Evolutionary conservation across 108 stramenopile genomes (phyloP).

Genomic region (Schizochytrium sp.): DNA sequence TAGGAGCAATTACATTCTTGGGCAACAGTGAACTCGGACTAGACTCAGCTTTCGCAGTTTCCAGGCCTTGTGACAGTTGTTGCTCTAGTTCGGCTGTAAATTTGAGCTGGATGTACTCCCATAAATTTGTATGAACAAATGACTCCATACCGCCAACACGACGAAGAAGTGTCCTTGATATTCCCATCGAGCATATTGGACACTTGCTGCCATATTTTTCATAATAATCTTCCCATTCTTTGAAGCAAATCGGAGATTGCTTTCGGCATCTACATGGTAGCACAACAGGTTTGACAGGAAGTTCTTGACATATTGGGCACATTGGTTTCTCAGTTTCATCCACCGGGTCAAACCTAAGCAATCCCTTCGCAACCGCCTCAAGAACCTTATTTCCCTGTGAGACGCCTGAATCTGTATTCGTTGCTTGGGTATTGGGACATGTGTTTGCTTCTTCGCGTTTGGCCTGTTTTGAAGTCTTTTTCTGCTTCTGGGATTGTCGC

Average conservation of each 20-base stretch:
- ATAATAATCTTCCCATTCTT: slow-evolving; percentile 15
- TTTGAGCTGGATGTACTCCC: not conserved
- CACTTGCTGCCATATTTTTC: not conserved
- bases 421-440: no score
- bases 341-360: slow-evolving; percentile 3
- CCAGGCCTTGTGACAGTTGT: not conserved
- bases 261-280: slow-evolving; percentile 12
- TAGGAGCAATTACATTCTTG: not conserved
- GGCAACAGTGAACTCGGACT: not conserved
- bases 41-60: not conserved
- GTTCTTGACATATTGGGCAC: slow-evolving; percentile 5
- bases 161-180: not conserved
- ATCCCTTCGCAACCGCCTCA: not conserved
- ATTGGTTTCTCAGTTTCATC: not conserved
- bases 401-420: no score
- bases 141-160: slow-evolving; percentile 15
- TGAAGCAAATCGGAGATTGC: slow-evolving; percentile 4
- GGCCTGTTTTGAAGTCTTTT: no score
- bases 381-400: no score
- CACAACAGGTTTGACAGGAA: not conserved
- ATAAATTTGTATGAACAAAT: not conserved
- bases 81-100: not conserved
- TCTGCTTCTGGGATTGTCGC: no score
- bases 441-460: no score
- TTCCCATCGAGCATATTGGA: slow-evolving; percentile 7